Evolutionary conservation across 371 early-diverging fungal genomes (phyloP).

Genomic region (Mortierella sp.): DNA sequence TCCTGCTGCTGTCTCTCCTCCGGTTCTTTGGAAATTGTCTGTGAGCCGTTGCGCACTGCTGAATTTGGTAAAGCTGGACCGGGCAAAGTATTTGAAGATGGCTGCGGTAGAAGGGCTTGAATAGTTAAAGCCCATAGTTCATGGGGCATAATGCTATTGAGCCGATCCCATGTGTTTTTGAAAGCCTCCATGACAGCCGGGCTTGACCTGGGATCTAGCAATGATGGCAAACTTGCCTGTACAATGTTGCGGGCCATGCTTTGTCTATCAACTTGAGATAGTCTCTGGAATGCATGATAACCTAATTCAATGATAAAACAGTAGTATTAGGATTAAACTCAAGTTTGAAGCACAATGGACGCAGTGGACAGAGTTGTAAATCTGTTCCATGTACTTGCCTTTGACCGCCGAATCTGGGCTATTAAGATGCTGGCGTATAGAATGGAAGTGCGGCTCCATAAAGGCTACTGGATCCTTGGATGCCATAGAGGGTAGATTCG

Average conservation of each 20-base stretch:
- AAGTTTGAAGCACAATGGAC: no score
- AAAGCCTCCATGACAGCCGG: slow-evolving; percentile 50
- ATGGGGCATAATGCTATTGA: slow-evolving; percentile 53
- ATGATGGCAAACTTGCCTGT: slow-evolving; percentile 32
- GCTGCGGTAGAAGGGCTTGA: slow-evolving; percentile 26
- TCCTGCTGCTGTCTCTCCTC: background rate
- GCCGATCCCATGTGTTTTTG: slow-evolving; percentile 54
- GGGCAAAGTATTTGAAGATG: background rate
- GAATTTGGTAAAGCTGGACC: background rate
- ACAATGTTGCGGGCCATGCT: slow-evolving; percentile 24
- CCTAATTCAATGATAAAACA: slow-evolving; percentile 9
- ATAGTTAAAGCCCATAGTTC: slow-evolving; percentile 54
- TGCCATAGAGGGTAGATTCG: background rate
- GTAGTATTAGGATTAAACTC: background rate
- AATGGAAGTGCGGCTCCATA: slow-evolving; percentile 21
- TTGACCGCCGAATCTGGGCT: slow-evolving; percentile 42
- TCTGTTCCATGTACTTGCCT: slow-evolving; percentile 9
- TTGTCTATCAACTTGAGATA: slow-evolving; percentile 32
- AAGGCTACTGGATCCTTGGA: background rate
- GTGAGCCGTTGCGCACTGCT: background rate
- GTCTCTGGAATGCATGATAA: slow-evolving; percentile 44
- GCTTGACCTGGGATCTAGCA: slow-evolving; percentile 36
- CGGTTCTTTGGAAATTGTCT: background rate
- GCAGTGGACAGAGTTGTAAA: background rate
- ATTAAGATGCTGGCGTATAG: slow-evolving; percentile 27